These are phyloP conservation scores for Wickerhamomyces alni DNA, from an alignment of 805 yeast species.

Conservation along the genomic window DNA sequence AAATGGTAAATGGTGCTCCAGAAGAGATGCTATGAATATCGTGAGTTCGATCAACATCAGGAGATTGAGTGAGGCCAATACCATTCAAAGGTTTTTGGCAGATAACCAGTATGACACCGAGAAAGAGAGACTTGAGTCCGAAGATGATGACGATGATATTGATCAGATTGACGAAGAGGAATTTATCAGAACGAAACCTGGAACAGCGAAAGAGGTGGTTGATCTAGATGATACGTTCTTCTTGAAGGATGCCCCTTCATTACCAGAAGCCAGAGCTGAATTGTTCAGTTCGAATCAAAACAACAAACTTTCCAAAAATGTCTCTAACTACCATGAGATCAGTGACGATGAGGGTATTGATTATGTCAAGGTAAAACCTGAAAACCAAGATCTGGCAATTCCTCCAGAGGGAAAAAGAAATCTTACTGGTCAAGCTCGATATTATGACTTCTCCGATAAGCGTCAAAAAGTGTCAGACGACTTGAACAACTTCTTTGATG, in stretches of 20 bases:
- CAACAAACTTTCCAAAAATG: neutral
- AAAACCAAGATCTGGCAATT: neutral
- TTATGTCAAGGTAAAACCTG: neutral
- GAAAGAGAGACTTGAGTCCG: slow-evolving; percentile 1
- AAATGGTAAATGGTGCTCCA: slow-evolving; percentile 24
- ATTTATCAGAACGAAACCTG: neutral
- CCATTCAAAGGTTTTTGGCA: neutral
- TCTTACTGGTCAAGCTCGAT: neutral
- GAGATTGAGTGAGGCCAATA: neutral
- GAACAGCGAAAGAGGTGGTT: neutral
- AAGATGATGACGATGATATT: neutral
- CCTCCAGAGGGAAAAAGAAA: slow-evolving; percentile 11
- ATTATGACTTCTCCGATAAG: neutral
- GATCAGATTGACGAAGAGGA: neutral
- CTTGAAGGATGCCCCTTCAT: neutral
- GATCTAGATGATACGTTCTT: neutral
- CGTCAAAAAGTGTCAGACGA: too few relatives aligned
- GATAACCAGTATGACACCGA: neutral
- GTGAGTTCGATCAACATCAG: neutral
- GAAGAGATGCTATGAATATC: slow-evolving; percentile 12
- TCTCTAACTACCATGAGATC: neutral
- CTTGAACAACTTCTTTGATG: too few relatives aligned
- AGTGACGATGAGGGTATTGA: neutral
- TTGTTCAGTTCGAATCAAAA: neutral
- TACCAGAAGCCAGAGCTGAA: neutral